Percentiles rank a stretch among this genome's conserved stretches.
These are phyloP conservation scores for Rhodotorula sp. DNA, from an alignment of 1,284 basidiomycete genomes.

Conservation along the genomic window DNA sequence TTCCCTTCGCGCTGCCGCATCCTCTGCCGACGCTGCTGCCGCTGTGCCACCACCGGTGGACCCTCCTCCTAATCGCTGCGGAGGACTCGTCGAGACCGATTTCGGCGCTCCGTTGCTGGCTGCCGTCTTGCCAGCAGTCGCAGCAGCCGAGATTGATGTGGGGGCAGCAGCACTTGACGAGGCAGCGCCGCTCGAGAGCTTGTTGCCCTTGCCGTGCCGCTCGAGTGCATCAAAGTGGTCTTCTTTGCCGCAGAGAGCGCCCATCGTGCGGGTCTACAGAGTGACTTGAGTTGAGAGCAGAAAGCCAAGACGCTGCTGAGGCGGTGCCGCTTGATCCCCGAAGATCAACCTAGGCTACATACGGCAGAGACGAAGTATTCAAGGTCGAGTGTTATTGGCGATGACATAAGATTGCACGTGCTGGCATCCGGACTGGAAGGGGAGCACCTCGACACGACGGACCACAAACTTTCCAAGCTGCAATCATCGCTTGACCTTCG, in stretches of 20 bases:
- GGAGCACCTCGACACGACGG: background rate
- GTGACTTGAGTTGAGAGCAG: background rate
- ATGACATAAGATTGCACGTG: background rate
- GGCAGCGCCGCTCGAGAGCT: slow-evolving; percentile 5
- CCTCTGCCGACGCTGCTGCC: slow-evolving; percentile 1
- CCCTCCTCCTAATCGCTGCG: slow-evolving; percentile 9
- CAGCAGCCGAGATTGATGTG: background rate
- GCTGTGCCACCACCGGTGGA: background rate
- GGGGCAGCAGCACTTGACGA: background rate
- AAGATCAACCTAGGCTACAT: too few species aligned
- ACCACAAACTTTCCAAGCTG: too few species aligned
- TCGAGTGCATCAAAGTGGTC: slow-evolving; percentile 16
- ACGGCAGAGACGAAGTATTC: too few species aligned
- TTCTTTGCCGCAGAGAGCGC: slow-evolving; percentile 25
- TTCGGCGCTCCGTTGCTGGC: background rate
- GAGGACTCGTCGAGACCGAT: slow-evolving; percentile 13
- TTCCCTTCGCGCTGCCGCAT: slow-evolving; percentile 9
- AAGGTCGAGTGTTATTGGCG: too few species aligned
- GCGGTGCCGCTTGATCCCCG: background rate
- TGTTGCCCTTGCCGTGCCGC: slow-evolving; percentile 8
- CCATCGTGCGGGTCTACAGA: background rate
- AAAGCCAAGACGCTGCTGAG: background rate
- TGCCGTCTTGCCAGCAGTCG: background rate
- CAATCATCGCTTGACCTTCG: slow-evolving; percentile 19
- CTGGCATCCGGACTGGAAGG: background rate